These are phyloP conservation scores for Nothophoma quercina DNA, from an alignment of 2,329 filamentous ascomycete species.

Conservation along the genomic window DNA sequence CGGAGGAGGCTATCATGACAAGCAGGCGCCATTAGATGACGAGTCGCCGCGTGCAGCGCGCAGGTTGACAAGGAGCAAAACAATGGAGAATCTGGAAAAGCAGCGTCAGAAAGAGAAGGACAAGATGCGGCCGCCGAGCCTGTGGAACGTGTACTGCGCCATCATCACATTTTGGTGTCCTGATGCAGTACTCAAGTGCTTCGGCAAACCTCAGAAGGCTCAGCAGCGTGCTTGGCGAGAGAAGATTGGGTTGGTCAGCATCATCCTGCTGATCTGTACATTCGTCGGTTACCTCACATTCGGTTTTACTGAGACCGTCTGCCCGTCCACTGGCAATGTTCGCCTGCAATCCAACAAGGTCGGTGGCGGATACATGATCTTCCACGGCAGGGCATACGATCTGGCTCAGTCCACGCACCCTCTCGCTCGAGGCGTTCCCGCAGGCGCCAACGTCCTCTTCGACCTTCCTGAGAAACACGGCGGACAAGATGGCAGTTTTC, in stretches of 20 bases:
- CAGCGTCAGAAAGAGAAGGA: constrained; percentile 66
- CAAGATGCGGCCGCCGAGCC: constrained; percentile 76
- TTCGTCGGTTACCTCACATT: constrained; percentile 96
- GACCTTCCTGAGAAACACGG: constrained; percentile 82
- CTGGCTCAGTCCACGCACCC: constrained; percentile 80
- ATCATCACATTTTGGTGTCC: constrained; percentile 95
- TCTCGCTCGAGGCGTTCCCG: constrained; percentile 77
- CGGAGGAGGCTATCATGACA: constrained; percentile 50
- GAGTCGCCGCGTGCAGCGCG: constrained; percentile 52
- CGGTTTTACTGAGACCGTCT: constrained; percentile 91
- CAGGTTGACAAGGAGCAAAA: constrained; percentile 71
- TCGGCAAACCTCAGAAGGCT: constrained; percentile 82
- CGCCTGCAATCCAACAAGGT: constrained; percentile 87
- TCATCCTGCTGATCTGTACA: constrained; percentile 86
- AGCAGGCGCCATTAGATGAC: constrained; percentile 45
- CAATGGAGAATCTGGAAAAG: constrained; percentile 66
- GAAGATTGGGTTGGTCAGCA: constrained; percentile 95
- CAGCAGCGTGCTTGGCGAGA: constrained; percentile 95
- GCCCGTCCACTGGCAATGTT: constrained; percentile 69
- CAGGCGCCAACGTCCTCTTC: constrained; percentile 80
- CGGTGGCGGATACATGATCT: constrained; percentile 86
- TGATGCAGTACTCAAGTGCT: constrained; percentile 82
- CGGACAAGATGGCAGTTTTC: constrained; percentile 92
- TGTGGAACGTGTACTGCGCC: constrained; percentile 96
- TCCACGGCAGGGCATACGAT: constrained; percentile 91